Conservation (phyloP, 2,329 filamentous ascomycete species). For the Hortaea sp. region DNA sequence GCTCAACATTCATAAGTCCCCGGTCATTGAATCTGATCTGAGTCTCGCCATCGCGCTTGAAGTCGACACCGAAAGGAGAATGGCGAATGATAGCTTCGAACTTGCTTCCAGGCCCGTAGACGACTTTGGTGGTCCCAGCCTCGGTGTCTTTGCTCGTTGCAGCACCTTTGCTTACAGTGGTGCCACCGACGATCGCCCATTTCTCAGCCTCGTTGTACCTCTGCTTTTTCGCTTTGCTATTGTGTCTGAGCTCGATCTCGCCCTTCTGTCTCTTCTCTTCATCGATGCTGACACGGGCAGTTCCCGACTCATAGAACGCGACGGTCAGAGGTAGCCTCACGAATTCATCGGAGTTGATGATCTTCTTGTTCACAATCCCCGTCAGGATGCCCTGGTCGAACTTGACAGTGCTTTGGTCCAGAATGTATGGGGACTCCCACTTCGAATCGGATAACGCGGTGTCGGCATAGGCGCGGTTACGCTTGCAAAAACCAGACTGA, state of each 20-base stretch:
- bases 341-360: constrained; percentile 54
- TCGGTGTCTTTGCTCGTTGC: constrained; percentile 57
- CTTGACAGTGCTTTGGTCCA: constrained; percentile 60
- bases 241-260: constrained; percentile 76
- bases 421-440: constrained; percentile 73
- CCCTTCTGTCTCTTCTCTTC: constrained; percentile 84
- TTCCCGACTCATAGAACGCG: constrained; percentile 82
- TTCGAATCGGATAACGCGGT: constrained; percentile 53
- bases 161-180: constrained; percentile 61
- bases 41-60: constrained; percentile 68
- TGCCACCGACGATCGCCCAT: constrained; percentile 76
- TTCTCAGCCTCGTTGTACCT: constrained; percentile 86
- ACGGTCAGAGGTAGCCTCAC: constrained; percentile 74
- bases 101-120: constrained; percentile 65
- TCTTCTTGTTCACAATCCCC: constrained; percentile 71
- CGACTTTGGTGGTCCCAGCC: constrained; percentile 58
- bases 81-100: constrained; percentile 80
- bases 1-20: constrained; percentile 86
- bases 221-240: constrained; percentile 77
- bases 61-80: constrained; percentile 74
- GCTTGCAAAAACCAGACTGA: constrained; percentile 94
- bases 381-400: constrained; percentile 73
- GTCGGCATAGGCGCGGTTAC: constrained; percentile 85
- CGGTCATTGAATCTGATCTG: constrained; percentile 84
- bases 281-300: constrained; percentile 77